A percentile compares a stretch with the other conserved stretches of the same genome.
Conservation (phyloP, 208 protist genomes). For the Spongospora subterranea region DNA sequence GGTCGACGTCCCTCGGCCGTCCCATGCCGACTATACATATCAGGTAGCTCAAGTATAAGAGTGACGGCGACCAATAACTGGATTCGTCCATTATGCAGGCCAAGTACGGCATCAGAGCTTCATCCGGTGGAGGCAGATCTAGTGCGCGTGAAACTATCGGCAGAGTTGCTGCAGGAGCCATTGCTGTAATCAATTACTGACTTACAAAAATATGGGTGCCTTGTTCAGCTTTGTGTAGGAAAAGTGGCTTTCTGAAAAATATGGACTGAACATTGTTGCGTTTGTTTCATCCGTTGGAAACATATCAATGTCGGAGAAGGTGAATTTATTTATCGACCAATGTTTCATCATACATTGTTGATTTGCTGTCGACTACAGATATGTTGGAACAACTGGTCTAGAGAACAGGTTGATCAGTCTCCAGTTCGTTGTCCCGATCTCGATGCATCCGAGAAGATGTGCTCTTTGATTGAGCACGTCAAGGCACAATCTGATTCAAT, state of each 20-base stretch:
- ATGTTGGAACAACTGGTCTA: constrained; percentile 63
- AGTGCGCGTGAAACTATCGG: constrained; percentile 83
- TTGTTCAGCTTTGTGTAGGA: constrained; percentile 63
- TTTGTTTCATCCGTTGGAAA: constrained; percentile 64
- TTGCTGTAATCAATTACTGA: constrained; percentile 62
- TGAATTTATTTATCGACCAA: constrained; percentile 64
- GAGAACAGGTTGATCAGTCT: constrained; percentile 72
- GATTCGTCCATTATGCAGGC: neutral
- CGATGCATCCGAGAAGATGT: constrained; percentile 68
- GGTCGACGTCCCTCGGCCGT: constrained; percentile 78
- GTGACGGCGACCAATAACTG: neutral
- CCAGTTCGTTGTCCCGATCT: constrained; percentile 73
- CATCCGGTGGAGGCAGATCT: constrained; percentile 78
- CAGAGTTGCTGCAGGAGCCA: constrained; percentile 77
- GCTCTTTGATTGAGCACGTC: neutral
- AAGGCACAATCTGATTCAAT: constrained; percentile 73
- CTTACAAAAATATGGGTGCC: neutral
- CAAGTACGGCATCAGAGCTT: constrained; percentile 72
- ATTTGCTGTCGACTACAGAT: neutral
- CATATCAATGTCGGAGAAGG: constrained; percentile 35
- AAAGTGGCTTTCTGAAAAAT: constrained; percentile 73
- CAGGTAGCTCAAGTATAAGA: constrained; percentile 60
- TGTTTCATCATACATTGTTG: neutral
- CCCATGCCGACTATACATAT: constrained; percentile 86
- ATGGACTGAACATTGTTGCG: constrained; percentile 75